phyloP scores from a whole-genome alignment of 805 yeast species.

The Metschnikowia sp. region DNA sequence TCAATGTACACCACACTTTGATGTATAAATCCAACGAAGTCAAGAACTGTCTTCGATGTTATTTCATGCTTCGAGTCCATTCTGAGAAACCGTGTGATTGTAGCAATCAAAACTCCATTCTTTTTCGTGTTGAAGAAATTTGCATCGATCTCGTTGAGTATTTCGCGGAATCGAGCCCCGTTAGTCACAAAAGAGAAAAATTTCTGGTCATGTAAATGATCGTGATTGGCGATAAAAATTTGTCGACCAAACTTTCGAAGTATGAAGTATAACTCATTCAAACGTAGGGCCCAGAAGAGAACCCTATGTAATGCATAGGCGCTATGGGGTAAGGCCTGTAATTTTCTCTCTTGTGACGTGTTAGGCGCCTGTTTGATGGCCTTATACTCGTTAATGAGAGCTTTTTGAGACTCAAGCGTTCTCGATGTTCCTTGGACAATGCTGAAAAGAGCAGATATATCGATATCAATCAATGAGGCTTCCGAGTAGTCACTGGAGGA shows the following conservation, averaged over 20 bases:
- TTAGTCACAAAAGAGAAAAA: conserved; percentile 27
- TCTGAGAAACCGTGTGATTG: conserved; percentile 44
- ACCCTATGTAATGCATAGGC: conserved; percentile 46
- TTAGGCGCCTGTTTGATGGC: conserved; percentile 12
- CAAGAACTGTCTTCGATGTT: conserved; percentile 34
- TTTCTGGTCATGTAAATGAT: conserved; percentile 42
- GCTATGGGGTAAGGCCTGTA: conserved; percentile 28
- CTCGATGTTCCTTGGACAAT: conserved; percentile 25
- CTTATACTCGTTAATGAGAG: conserved; percentile 10
- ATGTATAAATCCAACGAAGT: conserved; percentile 38
- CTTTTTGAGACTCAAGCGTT: conserved; percentile 25
- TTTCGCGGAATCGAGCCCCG: conserved; percentile 15
- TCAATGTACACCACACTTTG: conserved; percentile 36
- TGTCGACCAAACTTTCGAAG: conserved; percentile 47
- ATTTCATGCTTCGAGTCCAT: conserved; percentile 35
- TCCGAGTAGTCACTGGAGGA: conserved; percentile 18
- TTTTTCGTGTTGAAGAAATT: conserved; percentile 43
- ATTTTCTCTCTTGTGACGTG: conserved; percentile 5
- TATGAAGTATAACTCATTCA: conserved; percentile 49
- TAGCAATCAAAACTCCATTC: conserved; percentile 48
- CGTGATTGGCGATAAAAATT: conserved; percentile 42
- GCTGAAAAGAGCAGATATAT: conserved; percentile 29
- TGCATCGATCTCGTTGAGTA: conserved; percentile 32
- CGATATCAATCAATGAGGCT: conserved; percentile 39
- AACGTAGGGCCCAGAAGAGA: conserved; percentile 41